Evolutionary conservation across 2,329 filamentous ascomycete genomes (phyloP).

Genomic region (Cyclaneusma minus): DNA sequence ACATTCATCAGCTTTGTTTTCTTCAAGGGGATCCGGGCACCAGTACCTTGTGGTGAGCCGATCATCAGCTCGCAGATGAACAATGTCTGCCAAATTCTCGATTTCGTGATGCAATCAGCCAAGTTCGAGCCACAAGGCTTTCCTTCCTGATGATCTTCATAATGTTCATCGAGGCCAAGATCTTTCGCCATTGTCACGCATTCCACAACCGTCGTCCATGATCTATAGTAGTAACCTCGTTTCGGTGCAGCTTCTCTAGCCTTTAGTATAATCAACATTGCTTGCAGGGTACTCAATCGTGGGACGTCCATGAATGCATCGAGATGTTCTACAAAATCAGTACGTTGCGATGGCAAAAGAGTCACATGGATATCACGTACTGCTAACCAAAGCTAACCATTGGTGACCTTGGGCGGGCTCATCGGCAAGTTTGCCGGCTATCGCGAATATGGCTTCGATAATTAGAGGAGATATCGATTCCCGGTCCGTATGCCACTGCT

Average conservation of each 20-base stretch:
- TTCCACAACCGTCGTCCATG: slow-evolving; percentile 90
- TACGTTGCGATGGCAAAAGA: background rate
- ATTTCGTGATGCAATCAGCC: slow-evolving; percentile 71
- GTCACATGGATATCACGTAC: slow-evolving; percentile 31
- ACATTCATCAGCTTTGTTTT: too few relatives aligned
- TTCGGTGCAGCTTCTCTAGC: slow-evolving; percentile 85
- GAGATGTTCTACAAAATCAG: slow-evolving; percentile 50
- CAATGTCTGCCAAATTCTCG: slow-evolving; percentile 77
- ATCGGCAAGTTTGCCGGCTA: slow-evolving; percentile 69
- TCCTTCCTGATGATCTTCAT: slow-evolving; percentile 59
- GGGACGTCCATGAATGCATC: slow-evolving; percentile 90
- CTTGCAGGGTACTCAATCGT: slow-evolving; percentile 80
- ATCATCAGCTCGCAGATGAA: slow-evolving; percentile 85
- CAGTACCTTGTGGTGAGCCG: slow-evolving; percentile 83
- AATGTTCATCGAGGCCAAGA: slow-evolving; percentile 76
- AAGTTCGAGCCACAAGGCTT: slow-evolving; percentile 51
- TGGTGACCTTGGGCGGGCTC: slow-evolving; percentile 75
- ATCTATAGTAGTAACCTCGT: slow-evolving; percentile 88
- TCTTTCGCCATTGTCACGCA: slow-evolving; percentile 90
- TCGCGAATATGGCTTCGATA: slow-evolving; percentile 81
- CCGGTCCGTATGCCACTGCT: slow-evolving; percentile 75
- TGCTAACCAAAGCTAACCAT: slow-evolving; percentile 81
- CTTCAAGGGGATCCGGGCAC: too few relatives aligned
- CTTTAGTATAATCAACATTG: slow-evolving; percentile 73
- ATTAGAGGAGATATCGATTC: slow-evolving; percentile 79